Evolutionary conservation across 1,284 basidiomycete species (phyloP), one percentile per base, ranked within the genome.

Genomic region (Boletus semigastroideus): DNA sequence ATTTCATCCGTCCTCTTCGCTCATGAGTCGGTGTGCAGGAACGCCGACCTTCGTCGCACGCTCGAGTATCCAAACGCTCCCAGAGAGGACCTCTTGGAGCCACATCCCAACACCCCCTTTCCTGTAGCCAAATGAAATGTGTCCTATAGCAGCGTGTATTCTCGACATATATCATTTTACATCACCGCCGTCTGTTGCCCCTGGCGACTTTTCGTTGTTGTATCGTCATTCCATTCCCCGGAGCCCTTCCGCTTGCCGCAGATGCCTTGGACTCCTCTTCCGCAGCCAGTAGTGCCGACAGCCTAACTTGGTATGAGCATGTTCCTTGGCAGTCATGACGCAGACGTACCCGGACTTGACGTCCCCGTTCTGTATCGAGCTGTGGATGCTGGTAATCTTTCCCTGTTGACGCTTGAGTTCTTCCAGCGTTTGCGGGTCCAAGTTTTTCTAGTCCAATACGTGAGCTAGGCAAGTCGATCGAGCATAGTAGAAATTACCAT

Each of bases 371-470:
- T 79, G 75, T 45, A 87, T 61, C 4, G 82, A 78, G 59, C 70
- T 82, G 65, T 88, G 86, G 40, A 84, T 70, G 39, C 68, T 76
- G 10, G 75, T 66, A 64, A 89, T 73, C 65, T 80, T 83, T 37
- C 79, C 81, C 61, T 90, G 86, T 47, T 83, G 82, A 59, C 77
- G 78, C 55, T 83, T 83, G 59, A 92, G 75, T 50, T 91, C 90
- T 57, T 86, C 80, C 48, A 88, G 72, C 36, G 82, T 70, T 60
- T 90, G 87, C 1, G 90, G 88, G 62, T 94, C 91, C 70, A 90
- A 67, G 52, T 87, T 84, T 75, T 88, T 87, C 90, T 92, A 60
- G 4, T 42, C 34, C n/a, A 5, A 30, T 27, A 36, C 8, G 30
- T 68, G 48, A 60, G 54, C 45, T 19, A 19, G 40, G 9, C 7